Evolutionary conservation across 1,284 basidiomycete genomes (phyloP), one percentile per base, ranked within the genome.

Genomic region (Sanghuangporus baumii): DNA sequence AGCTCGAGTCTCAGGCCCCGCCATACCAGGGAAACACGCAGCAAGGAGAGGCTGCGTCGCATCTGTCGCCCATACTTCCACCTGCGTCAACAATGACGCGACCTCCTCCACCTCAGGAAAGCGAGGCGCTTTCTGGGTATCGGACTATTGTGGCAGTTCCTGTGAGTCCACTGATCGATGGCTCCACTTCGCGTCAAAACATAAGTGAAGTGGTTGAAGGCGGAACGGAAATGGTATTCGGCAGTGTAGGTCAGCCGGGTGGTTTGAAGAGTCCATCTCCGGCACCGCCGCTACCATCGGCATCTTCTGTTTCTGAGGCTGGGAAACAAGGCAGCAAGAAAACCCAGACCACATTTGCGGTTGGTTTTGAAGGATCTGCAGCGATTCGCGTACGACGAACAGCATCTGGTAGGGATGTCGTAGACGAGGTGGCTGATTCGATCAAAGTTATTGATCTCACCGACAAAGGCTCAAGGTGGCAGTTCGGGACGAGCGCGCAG

Each of bases 401-500:
- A 38, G 48, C 38, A 16, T 57, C 58, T 50, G 43, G 41, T 18
- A 57, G 36, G 20, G 59, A 52, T 36, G 51, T 41, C 14, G 55
- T 11, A 34, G 60, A 66, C 16, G 65, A 50, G n/a, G 66, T 48
- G 48, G 23, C 68, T 66, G 43, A 70, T 63, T 16, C 63, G 8
- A 37, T 63, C 38, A 63, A 55, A 34, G 71, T 76, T 38, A 74
- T 78, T 38, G 79, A 79, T 56, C 65, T 76, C 60, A 76, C 73
- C 23, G 72, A 72, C 52, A 67, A 67, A 54, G 72, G 65, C 64
- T 71, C 73, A 50, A 83, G 77, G 67, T 86, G 81, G 82, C 79
- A 80, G 69, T 87, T 87, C 67, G 86, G 85, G 23, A 82, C 81
- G 51, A 79, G 77, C 34, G 69, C 67, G 18, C 69, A 69, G 47